These are phyloP conservation scores for Suillus spraguei DNA, from an alignment of 768 basidiomycete species.

Conservation along the genomic window DNA sequence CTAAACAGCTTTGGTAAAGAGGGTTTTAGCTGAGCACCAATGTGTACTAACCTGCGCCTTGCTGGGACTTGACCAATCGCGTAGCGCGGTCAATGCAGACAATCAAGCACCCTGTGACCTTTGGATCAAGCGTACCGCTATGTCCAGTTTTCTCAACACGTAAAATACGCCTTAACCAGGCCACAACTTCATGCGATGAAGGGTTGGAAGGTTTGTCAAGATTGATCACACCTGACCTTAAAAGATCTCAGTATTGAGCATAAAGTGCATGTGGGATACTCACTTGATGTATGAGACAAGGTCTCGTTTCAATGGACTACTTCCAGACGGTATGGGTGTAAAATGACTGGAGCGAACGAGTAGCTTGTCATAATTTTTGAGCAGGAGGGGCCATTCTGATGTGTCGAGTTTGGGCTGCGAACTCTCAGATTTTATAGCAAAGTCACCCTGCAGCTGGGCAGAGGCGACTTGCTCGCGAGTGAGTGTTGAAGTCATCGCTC, in stretches of 20 bases:
- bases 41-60: constrained; percentile 82
- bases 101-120: constrained; percentile 98
- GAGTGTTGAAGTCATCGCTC: constrained; percentile 33
- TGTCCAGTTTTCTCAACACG: constrained; percentile 98
- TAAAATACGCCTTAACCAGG: constrained; percentile 96
- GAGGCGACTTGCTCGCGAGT: constrained; percentile 71
- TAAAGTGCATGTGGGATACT: constrained; percentile 11
- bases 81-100: constrained; percentile 99
- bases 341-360: constrained; percentile 95
- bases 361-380: constrained; percentile 99
- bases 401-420: constrained; percentile 83
- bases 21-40: constrained; percentile 2
- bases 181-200: constrained; percentile 98
- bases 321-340: constrained; percentile 94
- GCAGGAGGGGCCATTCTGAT: constrained; percentile 94
- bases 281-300: constrained; percentile 90
- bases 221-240: constrained; percentile 98
- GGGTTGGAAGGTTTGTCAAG: constrained; percentile 99
- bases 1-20: constrained; percentile 37
- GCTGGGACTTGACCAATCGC: constrained; percentile 96
- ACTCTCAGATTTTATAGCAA: constrained; percentile 78
- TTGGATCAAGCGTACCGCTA: constrained; percentile 97
- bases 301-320: constrained; percentile 94
- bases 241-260: constrained; percentile 11
- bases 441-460: constrained; percentile 76